Base-by-base conservation (phyloP, 371 early-diverging fungal species). In the Mucor saturninus region DNA sequence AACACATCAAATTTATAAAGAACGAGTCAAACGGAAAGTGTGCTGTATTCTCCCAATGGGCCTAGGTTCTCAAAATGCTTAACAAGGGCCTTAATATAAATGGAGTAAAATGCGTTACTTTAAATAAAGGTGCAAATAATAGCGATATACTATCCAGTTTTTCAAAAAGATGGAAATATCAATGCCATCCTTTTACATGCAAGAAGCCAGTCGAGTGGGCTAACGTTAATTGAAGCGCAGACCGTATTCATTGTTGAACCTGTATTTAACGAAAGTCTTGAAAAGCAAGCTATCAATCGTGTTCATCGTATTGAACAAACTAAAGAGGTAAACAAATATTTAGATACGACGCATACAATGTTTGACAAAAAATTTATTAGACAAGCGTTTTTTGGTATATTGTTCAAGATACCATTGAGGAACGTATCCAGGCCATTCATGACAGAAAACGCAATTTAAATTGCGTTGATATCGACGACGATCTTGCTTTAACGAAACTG, bases 11-110 rank as follows among this genome's bases (percentile, higher is more conserved):
- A 11, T 74, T 77, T 49, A 71, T 89, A 32, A 69, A 76, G 26
- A 42, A 56, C 30, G 72, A 70, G 21, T 75, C 79, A 2, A 61
- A 62, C 6, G 83, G 78, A n/a, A 90, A 90, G 69, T 76, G 80
- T 11, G 73, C 90, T 1, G 74, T 90, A 3, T 91, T 91, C 66
- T 89, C 89, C 3, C 92, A 91, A 53, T 91, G 90, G 89, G 70
- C 74, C 9, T 72, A 76, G 30, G 84, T 88, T 2, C 74, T 91
- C 26, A 69, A 79, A 2, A 74, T 89, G 48, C 56, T 91, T 7
- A 75, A 69, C 7, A 56, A 60, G 3, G 87, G 86, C 6, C 62
- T 89, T 6, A 35, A 55, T 7, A 68, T 55, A 14, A 89, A 91
- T 56, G 58, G 64, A 7, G 88, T 90, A 4, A 39, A 60, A 0